These are phyloP conservation scores for Williopsis jadinii DNA, from an alignment of 1,139 yeast species.

Conservation along the genomic window DNA sequence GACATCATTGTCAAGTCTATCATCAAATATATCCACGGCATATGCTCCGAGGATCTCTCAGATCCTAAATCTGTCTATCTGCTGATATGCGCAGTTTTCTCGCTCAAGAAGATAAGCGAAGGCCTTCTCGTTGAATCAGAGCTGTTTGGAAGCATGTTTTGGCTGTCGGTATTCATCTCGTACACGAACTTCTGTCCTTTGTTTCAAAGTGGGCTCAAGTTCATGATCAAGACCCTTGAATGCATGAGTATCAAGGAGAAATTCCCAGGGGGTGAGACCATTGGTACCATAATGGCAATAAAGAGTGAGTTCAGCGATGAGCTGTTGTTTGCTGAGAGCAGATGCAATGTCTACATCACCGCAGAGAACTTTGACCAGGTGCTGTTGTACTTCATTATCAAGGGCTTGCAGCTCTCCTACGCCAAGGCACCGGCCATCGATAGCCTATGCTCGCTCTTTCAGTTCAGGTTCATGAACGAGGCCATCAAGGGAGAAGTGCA, in stretches of 20 bases:
- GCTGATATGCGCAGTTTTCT: conserved; percentile 29
- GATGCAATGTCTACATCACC: conserved; percentile 36
- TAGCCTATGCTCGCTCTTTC: conserved; percentile 44
- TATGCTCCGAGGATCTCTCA: conserved; percentile 24
- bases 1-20: conserved; percentile 51
- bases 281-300: conserved; percentile 29
- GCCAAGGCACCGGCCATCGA: conserved; percentile 50
- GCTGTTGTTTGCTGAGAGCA: conserved; percentile 39
- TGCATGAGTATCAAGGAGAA: conserved; percentile 24
- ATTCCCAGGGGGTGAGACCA: conserved; percentile 17
- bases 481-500: conserved; percentile 3
- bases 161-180: conserved; percentile 48
- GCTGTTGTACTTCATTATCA: conserved; percentile 44
- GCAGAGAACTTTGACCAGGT: conserved; percentile 49
- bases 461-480: conserved; percentile 35
- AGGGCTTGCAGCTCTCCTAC: conserved; percentile 60
- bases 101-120: conserved; percentile 54
- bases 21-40: conserved; percentile 24
- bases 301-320: conserved; percentile 35
- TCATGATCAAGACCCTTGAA: conserved; percentile 28
- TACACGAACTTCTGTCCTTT: conserved; percentile 34
- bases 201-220: conserved; percentile 52
- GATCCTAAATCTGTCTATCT: conserved; percentile 23
- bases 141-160: conserved; percentile 52
- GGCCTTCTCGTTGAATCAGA: conserved; percentile 53